phyloP scores from a whole-genome alignment of 75 land plant species.

The Chamaecyparis obtusa region DNA sequence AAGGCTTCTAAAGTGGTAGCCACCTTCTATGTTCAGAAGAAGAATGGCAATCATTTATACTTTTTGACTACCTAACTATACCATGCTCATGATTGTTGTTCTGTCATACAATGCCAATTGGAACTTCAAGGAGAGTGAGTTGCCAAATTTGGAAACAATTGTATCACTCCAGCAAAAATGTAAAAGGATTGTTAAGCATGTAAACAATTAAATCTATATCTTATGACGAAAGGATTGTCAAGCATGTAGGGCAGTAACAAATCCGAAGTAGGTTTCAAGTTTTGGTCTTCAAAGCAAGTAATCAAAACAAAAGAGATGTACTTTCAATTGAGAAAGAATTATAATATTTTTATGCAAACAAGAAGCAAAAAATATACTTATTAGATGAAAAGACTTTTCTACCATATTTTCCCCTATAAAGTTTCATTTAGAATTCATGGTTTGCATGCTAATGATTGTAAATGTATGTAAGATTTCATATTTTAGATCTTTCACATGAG shows the following conservation, averaged over 20 bases:
- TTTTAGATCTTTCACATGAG: not conserved
- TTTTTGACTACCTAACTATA: not conserved
- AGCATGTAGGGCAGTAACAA: not conserved
- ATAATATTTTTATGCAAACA: not conserved
- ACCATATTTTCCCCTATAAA: not conserved
- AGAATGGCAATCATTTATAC: not conserved
- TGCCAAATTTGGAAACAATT: not conserved
- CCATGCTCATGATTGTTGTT: not conserved
- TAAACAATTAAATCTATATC: not conserved
- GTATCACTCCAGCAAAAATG: not conserved
- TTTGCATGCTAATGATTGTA: not conserved
- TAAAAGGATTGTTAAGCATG: not conserved
- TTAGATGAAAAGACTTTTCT: not conserved
- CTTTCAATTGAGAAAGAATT: not conserved
- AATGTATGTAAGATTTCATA: not conserved
- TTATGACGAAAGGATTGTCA: not conserved
- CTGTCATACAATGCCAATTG: too few species aligned
- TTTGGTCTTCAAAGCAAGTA: not conserved
- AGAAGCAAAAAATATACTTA: not conserved
- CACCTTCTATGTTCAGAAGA: not conserved
- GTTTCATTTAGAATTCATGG: not conserved
- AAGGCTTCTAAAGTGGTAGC: not conserved
- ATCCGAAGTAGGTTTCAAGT: not conserved
- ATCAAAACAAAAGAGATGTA: not conserved
- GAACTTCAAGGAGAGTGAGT: not conserved